phyloP scores from a whole-genome alignment of 768 basidiomycete genomes.

The Amanita inopinata region DNA sequence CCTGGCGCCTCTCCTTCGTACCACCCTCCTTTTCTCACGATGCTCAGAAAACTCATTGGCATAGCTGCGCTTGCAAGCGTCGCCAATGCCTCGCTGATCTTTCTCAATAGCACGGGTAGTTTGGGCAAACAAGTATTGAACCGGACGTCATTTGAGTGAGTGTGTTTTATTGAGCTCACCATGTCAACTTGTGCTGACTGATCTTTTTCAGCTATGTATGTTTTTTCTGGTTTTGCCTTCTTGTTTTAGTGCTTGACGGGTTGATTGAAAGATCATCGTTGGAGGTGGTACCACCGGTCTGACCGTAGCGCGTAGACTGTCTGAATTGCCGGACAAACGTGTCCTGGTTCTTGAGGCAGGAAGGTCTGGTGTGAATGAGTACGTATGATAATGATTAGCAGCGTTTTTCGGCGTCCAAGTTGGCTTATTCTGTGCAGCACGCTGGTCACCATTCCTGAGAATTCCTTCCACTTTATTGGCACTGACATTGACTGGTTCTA shows the following conservation, averaged over 20 bases:
- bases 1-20: not conserved
- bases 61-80: slow-evolving; percentile 10
- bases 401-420: too few species aligned
- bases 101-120: slow-evolving; percentile 12
- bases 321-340: slow-evolving; percentile 22
- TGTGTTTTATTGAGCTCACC: not conserved
- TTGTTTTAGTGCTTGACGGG: not conserved
- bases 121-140: slow-evolving; percentile 14
- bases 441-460: slow-evolving; percentile 20
- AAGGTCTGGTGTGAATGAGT: slow-evolving; percentile 16
- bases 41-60: slow-evolving; percentile 10
- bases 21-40: not conserved
- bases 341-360: slow-evolving; percentile 34
- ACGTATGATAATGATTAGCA: not conserved
- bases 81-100: slow-evolving; percentile 14
- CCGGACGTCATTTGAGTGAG: slow-evolving; percentile 17
- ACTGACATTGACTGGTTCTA: slow-evolving; percentile 21
- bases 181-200: too few species aligned
- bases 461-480: slow-evolving; percentile 19
- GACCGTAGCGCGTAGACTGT: slow-evolving; percentile 24
- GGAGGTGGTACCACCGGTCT: slow-evolving; percentile 25
- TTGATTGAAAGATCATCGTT: slow-evolving; percentile 21
- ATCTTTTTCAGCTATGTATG: slow-evolving; percentile 9
- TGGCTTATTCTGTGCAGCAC: slow-evolving; percentile 9
- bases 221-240: not conserved